Conservation (phyloP, 371 early-diverging fungal species). For the Mucor mucedo region DNA sequence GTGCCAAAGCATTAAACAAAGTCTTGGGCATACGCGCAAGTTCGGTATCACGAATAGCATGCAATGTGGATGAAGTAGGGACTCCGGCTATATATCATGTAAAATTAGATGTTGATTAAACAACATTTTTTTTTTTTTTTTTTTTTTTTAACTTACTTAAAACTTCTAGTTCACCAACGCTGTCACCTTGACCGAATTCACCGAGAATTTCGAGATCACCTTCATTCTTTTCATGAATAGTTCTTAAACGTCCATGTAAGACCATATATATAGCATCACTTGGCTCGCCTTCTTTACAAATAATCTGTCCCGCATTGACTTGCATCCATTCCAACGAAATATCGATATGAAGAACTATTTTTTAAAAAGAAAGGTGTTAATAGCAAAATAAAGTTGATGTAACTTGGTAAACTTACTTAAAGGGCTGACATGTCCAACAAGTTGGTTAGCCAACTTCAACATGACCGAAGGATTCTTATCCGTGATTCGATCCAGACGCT, state of each 20-base stretch:
- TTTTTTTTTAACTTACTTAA: slow-evolving; percentile 53
- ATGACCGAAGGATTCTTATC: slow-evolving; percentile 85
- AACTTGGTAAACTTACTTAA: slow-evolving; percentile 55
- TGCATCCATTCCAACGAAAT: slow-evolving; percentile 97
- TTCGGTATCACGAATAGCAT: slow-evolving; percentile 97
- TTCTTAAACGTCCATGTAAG: slow-evolving; percentile 91
- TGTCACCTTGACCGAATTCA: slow-evolving; percentile 94
- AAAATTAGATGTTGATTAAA: background rate
- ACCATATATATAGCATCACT: slow-evolving; percentile 93
- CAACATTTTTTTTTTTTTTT: no score
- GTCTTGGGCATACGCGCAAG: slow-evolving; percentile 95
- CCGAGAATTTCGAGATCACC: slow-evolving; percentile 81
- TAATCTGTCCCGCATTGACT: slow-evolving; percentile 88
- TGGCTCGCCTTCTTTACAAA: slow-evolving; percentile 86
- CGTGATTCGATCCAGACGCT: slow-evolving; percentile 80
- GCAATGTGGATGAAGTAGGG: slow-evolving; percentile 85
- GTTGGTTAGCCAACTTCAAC: slow-evolving; percentile 86
- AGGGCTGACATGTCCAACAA: slow-evolving; percentile 83
- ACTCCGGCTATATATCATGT: slow-evolving; percentile 55
- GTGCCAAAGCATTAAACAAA: slow-evolving; percentile 89
- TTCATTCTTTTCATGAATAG: slow-evolving; percentile 72
- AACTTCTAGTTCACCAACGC: slow-evolving; percentile 96
- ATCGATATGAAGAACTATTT: slow-evolving; percentile 84
- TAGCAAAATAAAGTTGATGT: no score
- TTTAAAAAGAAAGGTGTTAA: background rate